Percentiles rank a stretch among this genome's conserved stretches.
These are phyloP conservation scores for Beauveria sp. DNA, from an alignment of 2,329 filamentous ascomycete species.

Conservation along the genomic window DNA sequence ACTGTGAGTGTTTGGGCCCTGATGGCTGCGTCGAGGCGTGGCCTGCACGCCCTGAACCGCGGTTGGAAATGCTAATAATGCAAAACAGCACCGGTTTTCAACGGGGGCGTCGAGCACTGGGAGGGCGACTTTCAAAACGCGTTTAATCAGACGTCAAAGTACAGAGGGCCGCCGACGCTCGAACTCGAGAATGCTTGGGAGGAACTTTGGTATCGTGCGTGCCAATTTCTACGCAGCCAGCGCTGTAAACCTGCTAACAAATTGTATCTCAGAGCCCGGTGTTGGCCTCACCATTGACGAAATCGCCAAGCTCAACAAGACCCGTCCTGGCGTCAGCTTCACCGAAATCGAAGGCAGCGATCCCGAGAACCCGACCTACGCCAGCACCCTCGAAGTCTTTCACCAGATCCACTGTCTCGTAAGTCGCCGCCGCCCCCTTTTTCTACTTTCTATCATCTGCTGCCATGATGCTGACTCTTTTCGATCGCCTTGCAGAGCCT, in stretches of 20 bases:
- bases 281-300: neutral
- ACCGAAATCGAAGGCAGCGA: constrained; percentile 7
- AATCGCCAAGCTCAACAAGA: constrained; percentile 10
- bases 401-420: constrained; percentile 16
- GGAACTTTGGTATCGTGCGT: constrained; percentile 10
- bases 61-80: neutral
- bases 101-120: constrained; percentile 7
- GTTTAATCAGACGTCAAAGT: constrained; percentile 7
- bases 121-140: constrained; percentile 7
- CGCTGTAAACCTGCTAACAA: neutral
- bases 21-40: neutral
- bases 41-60: neutral
- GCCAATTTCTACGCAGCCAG: neutral
- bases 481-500: constrained; percentile 6
- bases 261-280: neutral
- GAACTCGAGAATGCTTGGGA: constrained; percentile 6
- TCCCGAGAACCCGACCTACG: constrained; percentile 9
- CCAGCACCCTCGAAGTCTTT: constrained; percentile 13
- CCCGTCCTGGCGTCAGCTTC: neutral
- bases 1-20: neutral
- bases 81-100: constrained; percentile 2
- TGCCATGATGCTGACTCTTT: neutral
- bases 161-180: constrained; percentile 10
- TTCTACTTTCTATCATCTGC: neutral
- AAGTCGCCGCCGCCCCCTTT: neutral